Evolutionary conservation across 495 filamentous ascomycete species (phyloP), one percentile per base, ranked within the genome.

Genomic region (Clavariopsis aquatica): DNA sequence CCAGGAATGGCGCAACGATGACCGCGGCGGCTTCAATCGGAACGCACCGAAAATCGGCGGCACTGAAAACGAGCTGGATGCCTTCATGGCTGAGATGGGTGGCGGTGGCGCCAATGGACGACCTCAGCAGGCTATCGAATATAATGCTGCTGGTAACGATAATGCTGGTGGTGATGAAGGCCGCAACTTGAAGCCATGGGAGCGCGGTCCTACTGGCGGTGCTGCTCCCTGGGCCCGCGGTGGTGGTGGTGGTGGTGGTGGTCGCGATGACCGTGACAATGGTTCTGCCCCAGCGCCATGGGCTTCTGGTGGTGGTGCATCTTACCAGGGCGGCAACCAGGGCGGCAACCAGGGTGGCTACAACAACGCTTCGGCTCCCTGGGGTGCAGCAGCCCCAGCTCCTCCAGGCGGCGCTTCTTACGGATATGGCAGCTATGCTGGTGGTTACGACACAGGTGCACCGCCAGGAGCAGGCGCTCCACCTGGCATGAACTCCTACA

Each of bases 71-170:
- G 94, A 97, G 78, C 93, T 96, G 74, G 91, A 97, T 84, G 89
- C 93, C 89, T 90, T 98, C 74, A 95, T 98, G 91, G 87, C 93
- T 85, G 94, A 97, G 83, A 82, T 98, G 62, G 91, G 89, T 69
- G 92, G 92, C 58, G 91, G 89, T 68, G 92, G 91, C 57, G 80
- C 82, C 64, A 85, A 82, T 41, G 83, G 87, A 49, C 83, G 84
- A 52, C 86, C 89, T 69, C 88, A 88, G 68, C 89, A 61, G 29
- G 47, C 87, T 60, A 96, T 97, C 69, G 94, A 97, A 82, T 90
- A 69, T 49, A 60, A 55, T 43, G 34, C 22, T 31, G 54, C 31
- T 65, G 79, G 77, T 28, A 72, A 73, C 43, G 78, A 78, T 51
- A 71, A 75, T 45, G 63, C 56, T 51, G 75, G 73, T 47, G 79